Evolutionary conservation across 331 rosid species (phyloP).

Genomic region (Quercus tomentella): DNA sequence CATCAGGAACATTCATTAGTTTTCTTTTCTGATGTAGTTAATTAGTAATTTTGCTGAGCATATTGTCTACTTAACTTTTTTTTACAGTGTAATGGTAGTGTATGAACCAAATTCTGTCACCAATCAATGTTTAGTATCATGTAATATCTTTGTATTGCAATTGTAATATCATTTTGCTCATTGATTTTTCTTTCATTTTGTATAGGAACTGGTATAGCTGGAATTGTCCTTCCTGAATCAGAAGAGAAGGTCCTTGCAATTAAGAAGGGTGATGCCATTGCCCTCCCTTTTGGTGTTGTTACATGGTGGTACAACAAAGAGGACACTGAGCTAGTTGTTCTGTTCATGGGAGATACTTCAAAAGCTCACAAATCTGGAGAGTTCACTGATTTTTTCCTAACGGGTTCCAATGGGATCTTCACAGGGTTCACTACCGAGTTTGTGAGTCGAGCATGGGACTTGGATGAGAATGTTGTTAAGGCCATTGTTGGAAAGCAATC

Average conservation of each 20-base stretch:
- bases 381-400: slow-evolving; percentile 62
- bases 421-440: slow-evolving; percentile 70
- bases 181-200: not conserved
- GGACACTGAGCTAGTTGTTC: slow-evolving; percentile 62
- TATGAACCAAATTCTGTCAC: too few relatives aligned
- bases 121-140: too few relatives aligned
- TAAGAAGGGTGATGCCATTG: slow-evolving; percentile 80
- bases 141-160: too few relatives aligned
- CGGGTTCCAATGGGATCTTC: slow-evolving; percentile 70
- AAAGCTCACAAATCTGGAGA: slow-evolving; percentile 81
- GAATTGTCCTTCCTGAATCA: slow-evolving; percentile 62
- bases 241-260: slow-evolving; percentile 75
- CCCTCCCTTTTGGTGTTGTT: slow-evolving; percentile 79
- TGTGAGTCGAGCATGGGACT: slow-evolving; percentile 76
- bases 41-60: not conserved
- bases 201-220: slow-evolving; percentile 57
- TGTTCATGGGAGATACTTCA: slow-evolving; percentile 73
- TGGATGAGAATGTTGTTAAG: slow-evolving; percentile 52
- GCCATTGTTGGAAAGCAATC: slow-evolving; percentile 51
- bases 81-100: not conserved
- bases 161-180: not conserved
- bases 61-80: too few relatives aligned
- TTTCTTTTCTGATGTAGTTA: not conserved
- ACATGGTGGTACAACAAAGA: slow-evolving; percentile 84
- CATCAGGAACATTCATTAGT: not conserved